Base-by-base conservation (phyloP, 495 filamentous ascomycete genomes). In the Diplogelasinospora grovesii region DNA sequence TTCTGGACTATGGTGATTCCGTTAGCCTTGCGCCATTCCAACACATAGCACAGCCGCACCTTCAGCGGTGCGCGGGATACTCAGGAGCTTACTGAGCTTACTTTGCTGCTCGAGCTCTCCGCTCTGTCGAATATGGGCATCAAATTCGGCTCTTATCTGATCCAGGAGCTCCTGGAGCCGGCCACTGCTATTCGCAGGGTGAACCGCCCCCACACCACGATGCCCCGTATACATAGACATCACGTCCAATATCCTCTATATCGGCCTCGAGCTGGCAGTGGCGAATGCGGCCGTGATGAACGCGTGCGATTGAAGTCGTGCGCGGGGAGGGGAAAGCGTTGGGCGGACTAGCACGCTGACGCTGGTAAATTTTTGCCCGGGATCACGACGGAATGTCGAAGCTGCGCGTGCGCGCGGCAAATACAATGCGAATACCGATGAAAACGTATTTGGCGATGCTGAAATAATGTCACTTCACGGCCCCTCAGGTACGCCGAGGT, bases 131-230 rank as follows among this genome's bases (percentile, higher is more conserved):
- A 81, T 71, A 58, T 95, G 84, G 42, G 66, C 77, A 41, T 96
- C 92, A 52, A 95, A 98, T 63, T 98, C 92, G 58, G 73, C 68
- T 50, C 93, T 81, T 48, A 98, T 77, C 51, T 88, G 81, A 29
- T 96, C 90, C 53, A 98, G 70, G 48, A 96, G 75, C 69, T 98
- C 92, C 48, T 78, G 86, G 49, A 97, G 69, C 39, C 92, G 89
- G 51, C 45, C 52, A 20, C 39, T 39, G 32, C 39, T 41, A 69
- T 80, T 82, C 52, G 59, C 61, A 43, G 65, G 54, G 39, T 61
- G 62, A 11, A 51, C 54, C 16, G 82, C 79, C 53, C 81, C 82
- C 73, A 94, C 80, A 51, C 82, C 84, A 59, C 88, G 86, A 70
- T 89, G 86, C 46, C 83, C 71, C 67, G 83, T 86, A 61, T 97